Evolutionary conservation across 73 alveolate species (phyloP).

Genomic region (Paramecium caudatum): DNA sequence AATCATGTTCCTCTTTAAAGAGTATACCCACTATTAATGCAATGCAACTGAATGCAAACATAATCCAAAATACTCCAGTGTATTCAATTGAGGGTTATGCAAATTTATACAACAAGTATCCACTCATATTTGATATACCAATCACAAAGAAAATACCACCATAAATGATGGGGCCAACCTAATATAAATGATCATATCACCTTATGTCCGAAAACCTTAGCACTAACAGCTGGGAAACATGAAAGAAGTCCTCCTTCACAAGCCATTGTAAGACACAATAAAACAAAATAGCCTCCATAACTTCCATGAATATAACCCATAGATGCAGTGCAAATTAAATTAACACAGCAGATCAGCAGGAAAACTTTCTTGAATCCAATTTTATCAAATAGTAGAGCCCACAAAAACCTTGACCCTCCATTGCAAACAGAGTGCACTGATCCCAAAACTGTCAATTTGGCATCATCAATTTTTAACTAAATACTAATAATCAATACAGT

Average conservation of each 20-base stretch:
- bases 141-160: conserved; percentile 63
- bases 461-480: conserved; percentile 7
- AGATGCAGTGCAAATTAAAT: conserved; percentile 2
- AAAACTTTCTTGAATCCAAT: conserved; percentile 57
- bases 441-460: conserved; percentile 33
- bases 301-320: background rate
- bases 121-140: conserved; percentile 52
- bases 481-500: background rate
- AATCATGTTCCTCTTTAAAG: conserved; percentile 51
- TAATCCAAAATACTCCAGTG: conserved; percentile 61
- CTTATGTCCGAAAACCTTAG: conserved; percentile 57
- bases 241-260: conserved; percentile 63
- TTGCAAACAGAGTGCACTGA: background rate
- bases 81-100: background rate
- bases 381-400: conserved; percentile 60
- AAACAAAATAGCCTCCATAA: conserved; percentile 49
- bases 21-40: conserved; percentile 12
- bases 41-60: conserved; percentile 2
- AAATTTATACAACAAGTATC: conserved; percentile 51
- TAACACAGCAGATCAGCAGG: background rate
- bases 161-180: conserved; percentile 61
- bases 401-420: conserved; percentile 30
- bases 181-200: background rate
- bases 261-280: conserved; percentile 30
- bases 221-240: conserved; percentile 48